phyloP scores from a whole-genome alignment of 1,284 basidiomycete genomes.

The Inonotus hispidus region DNA sequence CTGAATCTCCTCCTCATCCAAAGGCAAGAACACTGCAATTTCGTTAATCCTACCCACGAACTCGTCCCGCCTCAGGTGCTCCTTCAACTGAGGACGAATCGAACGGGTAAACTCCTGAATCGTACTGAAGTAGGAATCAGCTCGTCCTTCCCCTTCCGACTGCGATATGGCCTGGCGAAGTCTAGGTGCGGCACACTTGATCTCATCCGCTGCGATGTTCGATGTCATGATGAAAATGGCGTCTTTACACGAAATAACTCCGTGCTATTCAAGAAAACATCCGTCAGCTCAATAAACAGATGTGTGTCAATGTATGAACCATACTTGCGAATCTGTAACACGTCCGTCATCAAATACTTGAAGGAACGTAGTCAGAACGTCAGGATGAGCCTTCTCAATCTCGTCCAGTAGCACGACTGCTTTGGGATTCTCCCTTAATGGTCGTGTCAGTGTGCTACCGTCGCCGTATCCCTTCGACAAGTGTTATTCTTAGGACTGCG shows the following conservation, averaged over 20 bases:
- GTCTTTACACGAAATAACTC: conserved; percentile 14
- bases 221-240: conserved; percentile 17
- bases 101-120: conserved; percentile 8
- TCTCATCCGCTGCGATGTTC: conserved; percentile 12
- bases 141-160: conserved; percentile 6
- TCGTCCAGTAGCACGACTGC: conserved; percentile 14
- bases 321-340: conserved; percentile 12
- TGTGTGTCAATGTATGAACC: not conserved
- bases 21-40: conserved; percentile 15
- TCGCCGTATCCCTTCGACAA: conserved; percentile 13
- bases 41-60: conserved; percentile 15
- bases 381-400: conserved; percentile 16
- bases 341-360: conserved; percentile 17
- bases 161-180: conserved; percentile 7
- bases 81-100: conserved; percentile 11
- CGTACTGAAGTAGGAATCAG: conserved; percentile 7
- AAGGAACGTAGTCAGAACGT: conserved; percentile 15
- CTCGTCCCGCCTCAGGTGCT: conserved; percentile 8
- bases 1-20: conserved; percentile 10
- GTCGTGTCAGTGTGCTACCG: conserved; percentile 4
- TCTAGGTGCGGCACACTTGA: conserved; percentile 1
- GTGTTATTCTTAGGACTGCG: not conserved
- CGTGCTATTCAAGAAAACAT: not conserved
- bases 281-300: not conserved
- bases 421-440: conserved; percentile 10